Evolutionary conservation across 768 basidiomycete species (phyloP).

Genomic region (Phaffia australis): DNA sequence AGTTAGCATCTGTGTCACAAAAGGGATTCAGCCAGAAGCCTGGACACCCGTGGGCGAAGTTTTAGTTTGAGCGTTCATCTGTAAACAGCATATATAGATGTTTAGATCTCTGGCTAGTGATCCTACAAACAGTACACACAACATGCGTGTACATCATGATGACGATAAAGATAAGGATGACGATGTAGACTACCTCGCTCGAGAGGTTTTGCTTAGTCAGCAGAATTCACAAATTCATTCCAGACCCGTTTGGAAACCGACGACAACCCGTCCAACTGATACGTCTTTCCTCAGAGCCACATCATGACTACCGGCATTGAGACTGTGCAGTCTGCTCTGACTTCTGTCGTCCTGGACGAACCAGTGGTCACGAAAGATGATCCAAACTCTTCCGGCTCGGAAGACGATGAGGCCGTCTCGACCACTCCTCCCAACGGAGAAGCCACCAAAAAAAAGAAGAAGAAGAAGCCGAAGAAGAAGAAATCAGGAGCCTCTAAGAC

Average conservation of each 20-base stretch:
- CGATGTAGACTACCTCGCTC: background rate
- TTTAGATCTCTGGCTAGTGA: background rate
- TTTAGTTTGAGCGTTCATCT: background rate
- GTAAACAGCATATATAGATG: background rate
- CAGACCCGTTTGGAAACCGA: background rate
- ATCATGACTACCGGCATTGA: conserved; percentile 1
- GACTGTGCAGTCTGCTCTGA: background rate
- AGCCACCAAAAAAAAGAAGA: conserved; percentile 25
- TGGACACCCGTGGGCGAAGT: conserved; percentile 14
- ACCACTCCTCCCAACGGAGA: background rate
- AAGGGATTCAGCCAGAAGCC: conserved; percentile 1
- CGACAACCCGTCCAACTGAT: background rate
- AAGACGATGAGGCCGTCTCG: conserved; percentile 1
- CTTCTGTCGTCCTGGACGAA: background rate
- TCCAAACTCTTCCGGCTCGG: conserved; percentile 3
- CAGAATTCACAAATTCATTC: background rate
- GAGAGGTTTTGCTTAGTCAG: background rate
- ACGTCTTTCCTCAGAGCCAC: background rate
- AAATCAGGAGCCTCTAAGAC: conserved; percentile 38
- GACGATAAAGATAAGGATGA: too few relatives aligned
- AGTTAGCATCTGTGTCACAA: conserved; percentile 11
- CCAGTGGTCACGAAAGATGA: conserved; percentile 3
- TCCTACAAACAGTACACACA: too few relatives aligned
- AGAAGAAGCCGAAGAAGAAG: conserved; percentile 47
- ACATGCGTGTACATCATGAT: too few relatives aligned